Conservation (phyloP, 257 asterid genomes). For the Solanum phureja region DNA sequence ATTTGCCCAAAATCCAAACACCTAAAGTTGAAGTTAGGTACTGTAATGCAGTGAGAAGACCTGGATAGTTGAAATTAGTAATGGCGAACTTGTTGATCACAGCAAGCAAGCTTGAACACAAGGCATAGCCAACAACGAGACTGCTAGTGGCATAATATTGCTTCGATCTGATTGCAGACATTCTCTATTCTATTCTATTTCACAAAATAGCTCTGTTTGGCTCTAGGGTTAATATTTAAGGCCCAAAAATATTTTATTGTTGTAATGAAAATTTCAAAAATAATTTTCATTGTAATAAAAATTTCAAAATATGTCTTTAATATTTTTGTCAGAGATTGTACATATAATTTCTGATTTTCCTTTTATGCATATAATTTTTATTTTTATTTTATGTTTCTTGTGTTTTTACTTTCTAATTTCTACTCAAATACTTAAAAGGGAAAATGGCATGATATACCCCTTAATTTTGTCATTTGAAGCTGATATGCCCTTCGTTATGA, state of each 20-base stretch:
- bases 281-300: not conserved
- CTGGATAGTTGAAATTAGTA: constrained; percentile 84
- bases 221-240: not conserved
- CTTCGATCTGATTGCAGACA: constrained; percentile 49
- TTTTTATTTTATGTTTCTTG: too few species aligned
- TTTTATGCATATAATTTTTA: not conserved
- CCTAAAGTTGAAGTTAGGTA: constrained; percentile 79
- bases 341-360: not conserved
- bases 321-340: not conserved
- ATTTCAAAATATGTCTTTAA: not conserved
- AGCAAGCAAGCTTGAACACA: constrained; percentile 88
- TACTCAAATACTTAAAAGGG: not conserved
- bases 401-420: not conserved
- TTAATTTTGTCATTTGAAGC: too few species aligned
- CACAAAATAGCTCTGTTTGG: not conserved
- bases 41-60: constrained; percentile 85
- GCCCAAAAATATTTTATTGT: not conserved
- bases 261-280: not conserved
- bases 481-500: too few species aligned
- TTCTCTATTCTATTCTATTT: not conserved
- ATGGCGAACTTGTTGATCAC: constrained; percentile 91
- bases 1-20: constrained; percentile 77
- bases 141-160: constrained; percentile 71
- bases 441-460: too few species aligned
- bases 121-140: constrained; percentile 81